A percentile compares a stretch with the other conserved stretches of the same genome.
Evolutionary conservation across 805 yeast species (phyloP).

Genomic region (Maudiozyma bulderi): DNA sequence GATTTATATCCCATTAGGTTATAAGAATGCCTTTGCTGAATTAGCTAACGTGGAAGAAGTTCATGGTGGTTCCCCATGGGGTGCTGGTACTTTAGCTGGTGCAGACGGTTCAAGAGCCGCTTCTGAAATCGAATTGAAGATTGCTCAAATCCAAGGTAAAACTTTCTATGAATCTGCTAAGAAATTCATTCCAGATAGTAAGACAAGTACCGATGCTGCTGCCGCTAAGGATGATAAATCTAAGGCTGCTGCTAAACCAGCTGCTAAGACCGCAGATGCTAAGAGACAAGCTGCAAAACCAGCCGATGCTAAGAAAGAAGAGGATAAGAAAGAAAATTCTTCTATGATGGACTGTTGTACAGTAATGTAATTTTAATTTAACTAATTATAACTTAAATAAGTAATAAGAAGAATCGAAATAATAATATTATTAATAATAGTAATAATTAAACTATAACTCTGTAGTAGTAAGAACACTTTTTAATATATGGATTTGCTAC

Average conservation of each 20-base stretch:
- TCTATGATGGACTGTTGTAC: conserved; percentile 24
- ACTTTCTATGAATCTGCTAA: conserved; percentile 42
- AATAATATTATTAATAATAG: too few species aligned
- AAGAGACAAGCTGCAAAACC: conserved; percentile 13
- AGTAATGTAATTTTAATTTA: conserved; percentile 19
- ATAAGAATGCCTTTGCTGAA: conserved; percentile 46
- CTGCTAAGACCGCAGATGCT: conserved; percentile 6
- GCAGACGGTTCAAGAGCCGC: conserved; percentile 71
- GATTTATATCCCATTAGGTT: conserved; percentile 71
- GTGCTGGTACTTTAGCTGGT: conserved; percentile 75
- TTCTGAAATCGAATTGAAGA: conserved; percentile 49
- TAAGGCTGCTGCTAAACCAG: background rate
- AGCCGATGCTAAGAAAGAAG: conserved; percentile 32
- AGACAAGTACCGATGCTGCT: background rate
- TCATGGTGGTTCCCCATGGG: conserved; percentile 85
- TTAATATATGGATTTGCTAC: too few species aligned
- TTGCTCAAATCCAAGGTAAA: conserved; percentile 63
- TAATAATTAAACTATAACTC: background rate
- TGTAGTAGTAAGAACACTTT: too few species aligned
- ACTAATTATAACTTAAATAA: background rate
- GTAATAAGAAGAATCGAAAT: background rate
- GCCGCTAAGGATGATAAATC: background rate
- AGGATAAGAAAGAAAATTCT: conserved; percentile 15
- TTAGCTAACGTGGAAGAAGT: conserved; percentile 52
- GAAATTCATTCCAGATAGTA: conserved; percentile 6